Percentiles rank a stretch among this genome's conserved stretches.
Evolutionary conservation across 768 basidiomycete genomes (phyloP).

Genomic region (Pulveroboletus sp.): DNA sequence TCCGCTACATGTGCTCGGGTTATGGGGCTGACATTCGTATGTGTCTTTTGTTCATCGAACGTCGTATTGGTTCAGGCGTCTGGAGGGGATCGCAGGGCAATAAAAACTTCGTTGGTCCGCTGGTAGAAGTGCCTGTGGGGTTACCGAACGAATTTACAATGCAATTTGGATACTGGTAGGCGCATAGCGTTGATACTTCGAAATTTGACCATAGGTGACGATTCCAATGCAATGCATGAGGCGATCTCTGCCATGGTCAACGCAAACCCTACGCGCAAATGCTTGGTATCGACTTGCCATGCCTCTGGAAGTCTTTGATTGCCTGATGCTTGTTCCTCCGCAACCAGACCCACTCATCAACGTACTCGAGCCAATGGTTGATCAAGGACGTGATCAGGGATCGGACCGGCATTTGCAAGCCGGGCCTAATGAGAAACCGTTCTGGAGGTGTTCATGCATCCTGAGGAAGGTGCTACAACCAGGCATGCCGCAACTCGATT

Average conservation of each 20-base stretch:
- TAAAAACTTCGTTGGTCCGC: conserved; percentile 78
- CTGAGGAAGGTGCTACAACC: no score
- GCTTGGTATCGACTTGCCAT: conserved; percentile 62
- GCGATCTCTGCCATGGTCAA: conserved; percentile 64
- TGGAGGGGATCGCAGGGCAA: no score
- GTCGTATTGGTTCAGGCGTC: not conserved
- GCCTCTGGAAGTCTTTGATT: conserved; percentile 76
- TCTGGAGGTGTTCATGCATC: conserved; percentile 74
- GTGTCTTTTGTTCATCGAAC: conserved; percentile 18
- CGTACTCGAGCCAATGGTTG: conserved; percentile 79
- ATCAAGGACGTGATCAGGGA: conserved; percentile 84
- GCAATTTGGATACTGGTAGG: conserved; percentile 72
- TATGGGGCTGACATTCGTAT: conserved; percentile 81
- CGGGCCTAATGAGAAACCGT: conserved; percentile 71
- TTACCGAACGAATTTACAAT: conserved; percentile 60
- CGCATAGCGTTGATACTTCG: conserved; percentile 65
- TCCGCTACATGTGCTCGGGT: conserved; percentile 71
- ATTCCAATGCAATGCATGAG: conserved; percentile 74
- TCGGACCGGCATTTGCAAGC: conserved; percentile 71
- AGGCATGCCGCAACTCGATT: no score
- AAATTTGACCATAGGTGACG: conserved; percentile 59
- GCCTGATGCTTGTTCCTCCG: conserved; percentile 68
- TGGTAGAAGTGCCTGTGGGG: conserved; percentile 78
- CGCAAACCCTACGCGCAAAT: conserved; percentile 64
- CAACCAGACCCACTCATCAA: conserved; percentile 84